Evolutionary conservation across 805 yeast genomes (phyloP), one percentile per base, ranked within the genome.

Genomic region (Metschnikowia gelsemii): DNA sequence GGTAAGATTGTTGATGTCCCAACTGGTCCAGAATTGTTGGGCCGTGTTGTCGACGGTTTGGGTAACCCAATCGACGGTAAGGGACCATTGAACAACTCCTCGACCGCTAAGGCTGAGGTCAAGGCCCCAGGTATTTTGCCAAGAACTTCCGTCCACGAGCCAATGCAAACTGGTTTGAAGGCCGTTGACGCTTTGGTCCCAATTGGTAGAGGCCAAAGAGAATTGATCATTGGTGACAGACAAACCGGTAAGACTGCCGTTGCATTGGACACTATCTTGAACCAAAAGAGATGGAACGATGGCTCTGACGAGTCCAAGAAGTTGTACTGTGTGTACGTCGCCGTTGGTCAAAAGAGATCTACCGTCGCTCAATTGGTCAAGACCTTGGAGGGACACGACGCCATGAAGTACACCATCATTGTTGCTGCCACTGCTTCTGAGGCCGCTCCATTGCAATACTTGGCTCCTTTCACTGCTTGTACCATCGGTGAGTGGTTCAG

Each of bases 401-500:
- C 99, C 64, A 78, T 93, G 76, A 88, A 93, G 78, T 93, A 93
- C 84, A 73, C 97, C 64, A 85, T 93, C 75, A 81, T 93, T 73
- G 98, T 93, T 70, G 97, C 99, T 51, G 99, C 99, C 63, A 93
- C 99, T 63, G 99, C 99, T 59, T 93, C 99, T 52, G 99, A 93
- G 81, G 99, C 99, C 61, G 99, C 99, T 73, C 99, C 99, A 73
- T 81, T 93, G 75, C 99, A 93, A 82, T 93, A 89, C 81, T 78
- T 93, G 71, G 98, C 99, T 79, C 99, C 99, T 72, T 93, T 93
- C 96, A 88, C 99, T 61, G 99, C 90, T 59, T 85, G 96, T 72
- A 96, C 99, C 66, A 90, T 93, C 71, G 96, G 98, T 79, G 99
- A 93, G 80, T 93, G 99, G 99, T 93, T 93, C 95, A 88, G 99